A percentile compares a stretch with the other conserved stretches of the same genome.
Evolutionary conservation across 176 grass and related monocot genomes (phyloP).

Genomic region (Poa pratensis): DNA sequence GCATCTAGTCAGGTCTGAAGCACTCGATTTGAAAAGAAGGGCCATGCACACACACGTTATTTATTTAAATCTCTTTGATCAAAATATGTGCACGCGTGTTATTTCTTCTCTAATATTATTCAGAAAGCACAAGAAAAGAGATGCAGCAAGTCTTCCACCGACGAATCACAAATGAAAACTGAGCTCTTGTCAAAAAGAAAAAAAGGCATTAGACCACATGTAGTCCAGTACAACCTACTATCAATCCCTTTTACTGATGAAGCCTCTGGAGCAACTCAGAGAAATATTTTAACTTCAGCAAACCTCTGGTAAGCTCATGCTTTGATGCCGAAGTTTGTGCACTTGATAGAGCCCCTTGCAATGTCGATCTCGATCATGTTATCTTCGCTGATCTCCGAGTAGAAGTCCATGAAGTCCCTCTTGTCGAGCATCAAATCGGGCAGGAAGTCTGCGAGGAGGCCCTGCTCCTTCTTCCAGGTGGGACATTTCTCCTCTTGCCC

Average conservation of each 20-base stretch:
- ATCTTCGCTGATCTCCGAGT: conserved; percentile 79
- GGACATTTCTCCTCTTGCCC: conserved; percentile 32
- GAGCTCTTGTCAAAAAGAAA: conserved; percentile 10
- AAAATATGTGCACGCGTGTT: conserved; percentile 37
- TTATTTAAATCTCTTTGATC: neutral
- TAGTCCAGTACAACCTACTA: conserved; percentile 13
- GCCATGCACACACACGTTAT: conserved; percentile 29
- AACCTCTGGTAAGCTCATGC: conserved; percentile 59
- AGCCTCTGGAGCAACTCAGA: conserved; percentile 14
- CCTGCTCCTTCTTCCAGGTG: conserved; percentile 45
- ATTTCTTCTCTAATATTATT: conserved; percentile 31
- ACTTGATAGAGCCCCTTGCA: conserved; percentile 78
- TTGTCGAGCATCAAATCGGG: conserved; percentile 65
- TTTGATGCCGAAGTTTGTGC: conserved; percentile 61
- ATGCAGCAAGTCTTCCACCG: conserved; percentile 30
- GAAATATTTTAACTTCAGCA: conserved; percentile 37
- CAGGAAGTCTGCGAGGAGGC: conserved; percentile 50
- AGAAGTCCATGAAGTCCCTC: conserved; percentile 65
- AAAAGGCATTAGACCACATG: conserved; percentile 25
- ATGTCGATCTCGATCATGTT: conserved; percentile 97
- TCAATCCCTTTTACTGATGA: neutral
- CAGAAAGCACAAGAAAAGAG: conserved; percentile 4
- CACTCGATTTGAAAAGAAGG: conserved; percentile 16
- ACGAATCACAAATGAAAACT: conserved; percentile 26
- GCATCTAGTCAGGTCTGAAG: conserved; percentile 7